phyloP scores from a whole-genome alignment of 164 flowering plant genomes.

The Berberis vulgaris region DNA sequence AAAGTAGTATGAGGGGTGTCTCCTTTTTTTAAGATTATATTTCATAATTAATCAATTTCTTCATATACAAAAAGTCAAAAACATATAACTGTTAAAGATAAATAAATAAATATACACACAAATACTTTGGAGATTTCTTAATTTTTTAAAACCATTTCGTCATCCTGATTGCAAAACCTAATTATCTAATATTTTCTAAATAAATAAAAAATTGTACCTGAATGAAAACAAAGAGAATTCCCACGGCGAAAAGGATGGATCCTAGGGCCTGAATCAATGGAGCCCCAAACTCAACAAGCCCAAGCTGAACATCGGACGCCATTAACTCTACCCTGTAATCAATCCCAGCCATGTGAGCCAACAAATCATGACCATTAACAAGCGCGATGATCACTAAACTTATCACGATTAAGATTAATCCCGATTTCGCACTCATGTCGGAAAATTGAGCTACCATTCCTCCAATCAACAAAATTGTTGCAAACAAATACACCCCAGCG shows the following conservation, averaged over 20 bases:
- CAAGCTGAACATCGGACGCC: conserved; percentile 60
- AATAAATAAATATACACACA: too few species aligned
- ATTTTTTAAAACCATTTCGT: too few species aligned
- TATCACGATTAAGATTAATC: conserved; percentile 52
- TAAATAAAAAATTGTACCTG: conserved; percentile 30
- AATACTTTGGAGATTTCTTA: too few species aligned
- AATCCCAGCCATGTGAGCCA: conserved; percentile 69
- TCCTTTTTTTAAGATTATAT: too few species aligned
- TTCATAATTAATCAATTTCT: too few species aligned
- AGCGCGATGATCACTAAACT: conserved; percentile 24
- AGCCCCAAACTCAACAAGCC: conserved; percentile 73
- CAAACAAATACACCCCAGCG: conserved; percentile 71
- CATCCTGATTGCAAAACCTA: background rate
- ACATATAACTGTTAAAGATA: too few species aligned
- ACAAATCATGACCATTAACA: conserved; percentile 71
- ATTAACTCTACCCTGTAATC: conserved; percentile 48
- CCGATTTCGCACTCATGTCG: conserved; percentile 36
- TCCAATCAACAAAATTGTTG: conserved; percentile 41
- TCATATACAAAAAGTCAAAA: too few species aligned
- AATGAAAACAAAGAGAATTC: conserved; percentile 47
- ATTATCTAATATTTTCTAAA: background rate
- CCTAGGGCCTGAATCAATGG: conserved; percentile 59
- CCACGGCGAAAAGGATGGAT: conserved; percentile 40
- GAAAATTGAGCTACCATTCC: conserved; percentile 60
- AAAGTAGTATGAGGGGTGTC: too few species aligned